Percentiles rank a stretch among this genome's conserved stretches.
phyloP scores from a whole-genome alignment of 352 stramenopile genomes.

The Elongisporangium prolatum region DNA sequence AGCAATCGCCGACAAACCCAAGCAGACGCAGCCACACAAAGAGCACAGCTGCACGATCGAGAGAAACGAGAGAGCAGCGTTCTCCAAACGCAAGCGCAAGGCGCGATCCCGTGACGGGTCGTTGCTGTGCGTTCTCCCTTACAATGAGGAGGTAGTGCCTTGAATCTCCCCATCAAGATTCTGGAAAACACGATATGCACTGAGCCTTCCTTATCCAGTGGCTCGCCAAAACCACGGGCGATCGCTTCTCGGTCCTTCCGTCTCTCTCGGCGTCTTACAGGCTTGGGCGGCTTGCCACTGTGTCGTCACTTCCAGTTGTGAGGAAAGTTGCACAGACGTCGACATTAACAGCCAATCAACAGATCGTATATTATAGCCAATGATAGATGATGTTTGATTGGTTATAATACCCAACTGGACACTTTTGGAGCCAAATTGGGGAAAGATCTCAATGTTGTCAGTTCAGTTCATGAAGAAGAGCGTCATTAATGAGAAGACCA shows the following conservation, averaged over 20 bases:
- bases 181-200: slow-evolving; percentile 36
- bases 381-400: slow-evolving; percentile 4
- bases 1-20: neutral
- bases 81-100: neutral
- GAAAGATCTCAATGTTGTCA: too few species aligned
- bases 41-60: neutral
- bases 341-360: slow-evolving; percentile 2
- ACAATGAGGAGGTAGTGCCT: slow-evolving; percentile 81
- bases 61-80: neutral
- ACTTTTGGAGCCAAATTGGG: too few species aligned
- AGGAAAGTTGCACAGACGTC: too few species aligned
- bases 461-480: too few species aligned
- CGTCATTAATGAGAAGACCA: too few species aligned
- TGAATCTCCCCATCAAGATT: slow-evolving; percentile 80
- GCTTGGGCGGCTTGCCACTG: slow-evolving; percentile 1
- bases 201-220: slow-evolving; percentile 25
- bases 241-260: slow-evolving; percentile 9
- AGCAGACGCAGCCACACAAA: slow-evolving; percentile 4
- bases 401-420: too few species aligned
- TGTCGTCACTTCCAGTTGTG: slow-evolving; percentile 73
- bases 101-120: slow-evolving; percentile 5
- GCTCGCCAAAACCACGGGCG: slow-evolving; percentile 74
- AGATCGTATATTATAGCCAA: too few species aligned
- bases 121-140: slow-evolving; percentile 59
- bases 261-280: neutral